Evolutionary conservation across 2,329 filamentous ascomycete genomes (phyloP), one percentile per base, ranked within the genome.

Genomic region (Fonsecaea erecta): DNA sequence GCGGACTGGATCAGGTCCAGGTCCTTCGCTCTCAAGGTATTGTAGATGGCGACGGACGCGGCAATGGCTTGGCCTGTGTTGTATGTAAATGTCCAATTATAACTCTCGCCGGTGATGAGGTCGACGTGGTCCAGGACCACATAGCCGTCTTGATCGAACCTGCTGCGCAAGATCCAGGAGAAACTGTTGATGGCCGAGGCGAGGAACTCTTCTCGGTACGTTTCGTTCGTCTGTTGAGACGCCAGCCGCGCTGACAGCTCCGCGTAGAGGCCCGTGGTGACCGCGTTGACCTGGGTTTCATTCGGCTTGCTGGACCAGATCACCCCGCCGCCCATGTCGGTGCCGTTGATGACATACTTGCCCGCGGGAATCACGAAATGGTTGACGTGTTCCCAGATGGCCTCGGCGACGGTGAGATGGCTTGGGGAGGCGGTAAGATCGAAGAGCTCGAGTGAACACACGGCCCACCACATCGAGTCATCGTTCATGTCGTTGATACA

Each of bases 401-500:
- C 34, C 21, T 61, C 37, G n/a, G 61, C 63, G 11, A 61, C 54
- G 0, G 32, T 18, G 9, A 68, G 55, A 43, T 68, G 52, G 2
- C 51, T 34, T 8, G 53, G 21, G 28, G 66, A 40, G 12, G 52
- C 52, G 1, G 60, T 60, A 3, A 68, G 56, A 30, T 65, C 56
- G 30, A 62, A 70, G 51, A 63, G 52, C 28, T 68, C 66, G 30
- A 70, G n/a, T 7, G 60, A 30, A 28, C 62, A 62, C 14, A 70
- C 66, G 12, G 60, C 57, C 68, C 68, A 70, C 68, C 68, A 70
- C 65, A 68, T 66, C 40, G 59, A 64, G 51, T 70, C 68, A 53
- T 70, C 68, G 43, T 70, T 70, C 59, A 62, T 62, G 18, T 68
- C 66, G 54, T 70, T 65, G 61, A 70, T 66, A 28, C 64, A 70